These are phyloP conservation scores for Talaromyces piceae DNA, from an alignment of 2,329 filamentous ascomycete genomes.

Conservation along the genomic window DNA sequence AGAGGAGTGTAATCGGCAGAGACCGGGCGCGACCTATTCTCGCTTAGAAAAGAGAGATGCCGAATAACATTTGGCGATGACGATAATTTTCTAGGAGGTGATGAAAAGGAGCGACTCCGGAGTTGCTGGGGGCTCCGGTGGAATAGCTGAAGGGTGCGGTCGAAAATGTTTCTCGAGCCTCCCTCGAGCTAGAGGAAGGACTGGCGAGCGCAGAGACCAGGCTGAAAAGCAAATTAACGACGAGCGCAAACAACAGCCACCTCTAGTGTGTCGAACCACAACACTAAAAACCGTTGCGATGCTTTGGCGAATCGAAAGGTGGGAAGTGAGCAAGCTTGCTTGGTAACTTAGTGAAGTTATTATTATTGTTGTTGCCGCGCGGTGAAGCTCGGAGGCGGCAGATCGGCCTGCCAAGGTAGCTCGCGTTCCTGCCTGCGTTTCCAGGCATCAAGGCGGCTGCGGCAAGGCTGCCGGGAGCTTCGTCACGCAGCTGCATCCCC, in stretches of 20 bases:
- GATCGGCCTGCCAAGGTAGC: not conserved
- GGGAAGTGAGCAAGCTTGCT: not conserved
- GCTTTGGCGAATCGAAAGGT: not conserved
- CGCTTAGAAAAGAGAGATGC: conserved; percentile 26
- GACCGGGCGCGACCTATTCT: conserved; percentile 26
- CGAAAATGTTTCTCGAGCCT: conserved; percentile 37
- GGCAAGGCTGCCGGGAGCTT: conserved; percentile 35
- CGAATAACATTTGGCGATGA: conserved; percentile 34
- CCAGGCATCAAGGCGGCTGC: not conserved
- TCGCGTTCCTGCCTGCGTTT: conserved; percentile 5
- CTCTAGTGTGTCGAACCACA: not conserved
- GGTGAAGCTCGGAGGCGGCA: not conserved
- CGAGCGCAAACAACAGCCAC: not conserved
- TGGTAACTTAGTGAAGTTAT: not conserved
- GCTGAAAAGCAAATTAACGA: not conserved
- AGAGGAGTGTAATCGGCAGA: conserved; percentile 28
- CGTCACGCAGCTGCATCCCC: conserved; percentile 35
- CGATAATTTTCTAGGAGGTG: conserved; percentile 22
- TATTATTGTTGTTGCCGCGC: not conserved
- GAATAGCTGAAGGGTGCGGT: conserved; percentile 35
- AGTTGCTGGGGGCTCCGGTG: conserved; percentile 36
- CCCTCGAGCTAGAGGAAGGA: conserved; percentile 16
- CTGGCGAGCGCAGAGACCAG: conserved; percentile 4
- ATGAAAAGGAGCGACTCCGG: conserved; percentile 38
- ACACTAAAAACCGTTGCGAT: not conserved